These are phyloP conservation scores for Gossypium lobatum DNA, from an alignment of 441 rosid genomes.

Conservation along the genomic window DNA sequence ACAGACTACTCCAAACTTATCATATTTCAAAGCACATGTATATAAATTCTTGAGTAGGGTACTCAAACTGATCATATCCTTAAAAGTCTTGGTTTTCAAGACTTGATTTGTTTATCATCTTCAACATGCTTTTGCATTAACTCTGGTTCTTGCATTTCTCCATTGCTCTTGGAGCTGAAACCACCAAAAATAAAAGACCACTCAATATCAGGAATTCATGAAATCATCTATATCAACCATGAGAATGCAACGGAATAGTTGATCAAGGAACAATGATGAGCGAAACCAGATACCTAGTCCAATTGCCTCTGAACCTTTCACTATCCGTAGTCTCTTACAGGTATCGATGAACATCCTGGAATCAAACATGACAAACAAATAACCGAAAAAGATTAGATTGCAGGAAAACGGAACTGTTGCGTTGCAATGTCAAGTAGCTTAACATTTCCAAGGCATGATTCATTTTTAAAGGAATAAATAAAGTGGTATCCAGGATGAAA, in stretches of 20 bases:
- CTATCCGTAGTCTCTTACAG: conserved; percentile 48
- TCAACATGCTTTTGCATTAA: conserved; percentile 26
- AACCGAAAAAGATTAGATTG: background rate
- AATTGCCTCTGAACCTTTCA: conserved; percentile 51
- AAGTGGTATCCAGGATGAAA: background rate
- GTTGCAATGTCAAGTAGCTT: background rate
- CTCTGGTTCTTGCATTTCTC: conserved; percentile 49
- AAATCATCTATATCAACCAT: background rate
- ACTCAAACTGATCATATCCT: conserved; percentile 22
- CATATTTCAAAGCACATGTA: too few relatives aligned
- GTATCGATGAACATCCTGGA: conserved; percentile 50
- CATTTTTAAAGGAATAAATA: background rate
- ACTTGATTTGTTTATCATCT: conserved; percentile 10
- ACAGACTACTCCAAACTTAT: conserved; percentile 16
- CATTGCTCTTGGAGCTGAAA: conserved; percentile 59
- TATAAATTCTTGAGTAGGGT: too few relatives aligned
- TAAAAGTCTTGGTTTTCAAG: conserved; percentile 4
- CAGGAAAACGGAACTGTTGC: background rate
- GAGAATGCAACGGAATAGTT: background rate
- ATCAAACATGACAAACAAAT: background rate
- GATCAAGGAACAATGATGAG: background rate
- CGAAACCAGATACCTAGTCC: conserved; percentile 40
- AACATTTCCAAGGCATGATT: background rate
- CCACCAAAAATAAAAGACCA: background rate
- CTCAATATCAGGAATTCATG: background rate